Base-by-base conservation (phyloP, 139 green algal species). In the Medakamo hakoo region DNA sequence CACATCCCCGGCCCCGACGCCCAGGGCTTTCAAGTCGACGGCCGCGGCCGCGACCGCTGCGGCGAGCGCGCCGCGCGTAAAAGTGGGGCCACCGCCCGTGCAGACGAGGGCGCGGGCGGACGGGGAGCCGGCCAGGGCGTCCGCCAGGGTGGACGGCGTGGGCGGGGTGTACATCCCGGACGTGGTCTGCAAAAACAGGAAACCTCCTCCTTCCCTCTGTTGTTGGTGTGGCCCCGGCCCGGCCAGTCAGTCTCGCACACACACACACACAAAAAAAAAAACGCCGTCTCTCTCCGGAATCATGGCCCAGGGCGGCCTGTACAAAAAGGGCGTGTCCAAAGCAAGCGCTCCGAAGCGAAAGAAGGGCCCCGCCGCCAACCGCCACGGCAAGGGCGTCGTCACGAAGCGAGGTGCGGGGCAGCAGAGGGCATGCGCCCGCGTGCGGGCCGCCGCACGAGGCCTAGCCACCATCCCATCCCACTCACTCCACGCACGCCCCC, bases 1-100 rank as follows among this genome's bases (percentile, higher is more conserved):
- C 19, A 76, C 63, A 30, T 85, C 72, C 2, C 82, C 80, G 0
- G 78, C 74, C 59, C 73, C 72, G 27, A 87, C 63, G 56, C 79
- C 79, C 28, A 49, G 67, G 18, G 57, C 60, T 19, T 57, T 57
- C 55, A 84, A 52, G 0, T 31, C 59, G 24, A 63, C 58, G 0
- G 77, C 71, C 58, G 79, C 63, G 18, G 67, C 57, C 18, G 27
- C 22, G n/a, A 62, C 60, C 25, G 66, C 22, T n/a, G 58, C 21
- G 4, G 55, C 27, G 26, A 83, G 63, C 28, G 70, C 52, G 28
- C 57, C 28, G 1, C 77, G 61, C 22, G 49, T 77, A 24, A 72
- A 59, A 2, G 27, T 28, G 0, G 55, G 67, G 9, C 71, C 77
- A 18, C 69, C 68, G 22, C 62, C 66, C 28, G 68, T 64, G 21